phyloP scores from a whole-genome alignment of 768 basidiomycete species.

The Russula earlei region DNA sequence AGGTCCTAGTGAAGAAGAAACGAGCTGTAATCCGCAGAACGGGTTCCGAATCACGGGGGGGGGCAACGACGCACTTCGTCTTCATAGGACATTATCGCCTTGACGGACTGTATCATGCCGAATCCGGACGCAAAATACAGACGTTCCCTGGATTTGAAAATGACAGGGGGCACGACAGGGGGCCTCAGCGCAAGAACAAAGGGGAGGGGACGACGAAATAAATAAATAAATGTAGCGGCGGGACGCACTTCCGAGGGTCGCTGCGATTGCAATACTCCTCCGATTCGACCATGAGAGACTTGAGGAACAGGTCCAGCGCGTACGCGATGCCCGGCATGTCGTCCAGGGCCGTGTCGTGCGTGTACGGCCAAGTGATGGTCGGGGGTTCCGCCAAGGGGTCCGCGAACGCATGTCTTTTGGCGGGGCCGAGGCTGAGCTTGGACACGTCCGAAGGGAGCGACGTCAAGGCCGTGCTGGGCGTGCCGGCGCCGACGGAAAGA shows the following conservation, averaged over 20 bases:
- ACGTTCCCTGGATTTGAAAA: slow-evolving; percentile 37
- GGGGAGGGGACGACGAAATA: too few species aligned
- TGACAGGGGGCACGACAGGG: too few species aligned
- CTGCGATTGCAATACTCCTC: slow-evolving; percentile 63
- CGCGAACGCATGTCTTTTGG: slow-evolving; percentile 5
- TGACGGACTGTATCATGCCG: slow-evolving; percentile 81
- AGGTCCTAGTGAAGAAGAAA: slow-evolving; percentile 46
- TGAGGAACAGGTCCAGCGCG: slow-evolving; percentile 70
- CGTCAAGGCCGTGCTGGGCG: slow-evolving; percentile 5
- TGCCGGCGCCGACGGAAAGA: neutral
- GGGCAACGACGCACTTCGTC: slow-evolving; percentile 59
- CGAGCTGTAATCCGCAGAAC: neutral
- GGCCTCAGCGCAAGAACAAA: neutral
- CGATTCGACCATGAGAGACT: slow-evolving; percentile 77
- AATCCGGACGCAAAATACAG: slow-evolving; percentile 83
- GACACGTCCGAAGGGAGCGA: slow-evolving; percentile 12
- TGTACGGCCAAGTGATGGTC: slow-evolving; percentile 37
- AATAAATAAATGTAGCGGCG: too few species aligned
- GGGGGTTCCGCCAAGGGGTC: too few species aligned
- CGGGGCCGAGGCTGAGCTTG: slow-evolving; percentile 6
- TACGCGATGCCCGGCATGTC: slow-evolving; percentile 56
- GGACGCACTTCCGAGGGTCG: slow-evolving; percentile 46
- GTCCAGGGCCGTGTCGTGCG: slow-evolving; percentile 38
- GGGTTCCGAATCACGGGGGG: too few species aligned
- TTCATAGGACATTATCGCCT: slow-evolving; percentile 89